phyloP scores from a whole-genome alignment of 108 stramenopile species.

The Cylindrotheca closterium region DNA sequence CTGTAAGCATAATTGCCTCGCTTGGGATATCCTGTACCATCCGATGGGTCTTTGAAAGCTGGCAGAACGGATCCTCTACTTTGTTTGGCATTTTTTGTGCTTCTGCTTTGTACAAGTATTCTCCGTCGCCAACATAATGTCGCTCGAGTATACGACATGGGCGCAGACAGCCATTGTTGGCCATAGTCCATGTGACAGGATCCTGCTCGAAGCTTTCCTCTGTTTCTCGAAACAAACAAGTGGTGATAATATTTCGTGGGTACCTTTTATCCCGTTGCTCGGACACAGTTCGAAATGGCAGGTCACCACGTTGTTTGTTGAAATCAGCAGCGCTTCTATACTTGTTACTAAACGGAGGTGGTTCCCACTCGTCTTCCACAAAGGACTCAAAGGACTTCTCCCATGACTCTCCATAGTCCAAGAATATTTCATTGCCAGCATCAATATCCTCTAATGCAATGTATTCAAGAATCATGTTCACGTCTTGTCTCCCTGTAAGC shows the following conservation, averaged over 20 bases:
- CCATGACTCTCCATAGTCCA: conserved; percentile 74
- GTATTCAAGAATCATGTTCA: conserved; percentile 41
- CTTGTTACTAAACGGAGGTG: conserved; percentile 3
- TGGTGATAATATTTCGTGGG: conserved; percentile 3
- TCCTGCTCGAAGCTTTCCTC: not conserved
- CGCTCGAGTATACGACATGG: not conserved
- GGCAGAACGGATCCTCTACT: not conserved
- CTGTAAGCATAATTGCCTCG: conserved; percentile 14
- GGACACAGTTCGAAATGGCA: not conserved
- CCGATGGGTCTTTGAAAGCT: conserved; percentile 3
- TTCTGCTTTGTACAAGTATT: conserved; percentile 4
- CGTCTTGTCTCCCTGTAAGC: conserved; percentile 3
- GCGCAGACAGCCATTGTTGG: not conserved
- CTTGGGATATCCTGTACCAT: conserved; percentile 7
- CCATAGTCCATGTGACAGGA: not conserved
- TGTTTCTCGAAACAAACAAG: not conserved
- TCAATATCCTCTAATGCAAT: conserved; percentile 64
- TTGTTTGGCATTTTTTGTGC: not conserved
- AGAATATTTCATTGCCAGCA: conserved; percentile 63
- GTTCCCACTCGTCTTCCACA: conserved; percentile 16
- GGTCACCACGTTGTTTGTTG: not conserved
- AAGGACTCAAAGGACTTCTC: conserved; percentile 53
- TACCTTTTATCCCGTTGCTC: not conserved
- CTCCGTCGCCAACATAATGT: not conserved
- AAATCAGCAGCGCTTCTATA: conserved; percentile 2